phyloP scores from a whole-genome alignment of 352 stramenopile genomes.

The Phytophthora tubulina region DNA sequence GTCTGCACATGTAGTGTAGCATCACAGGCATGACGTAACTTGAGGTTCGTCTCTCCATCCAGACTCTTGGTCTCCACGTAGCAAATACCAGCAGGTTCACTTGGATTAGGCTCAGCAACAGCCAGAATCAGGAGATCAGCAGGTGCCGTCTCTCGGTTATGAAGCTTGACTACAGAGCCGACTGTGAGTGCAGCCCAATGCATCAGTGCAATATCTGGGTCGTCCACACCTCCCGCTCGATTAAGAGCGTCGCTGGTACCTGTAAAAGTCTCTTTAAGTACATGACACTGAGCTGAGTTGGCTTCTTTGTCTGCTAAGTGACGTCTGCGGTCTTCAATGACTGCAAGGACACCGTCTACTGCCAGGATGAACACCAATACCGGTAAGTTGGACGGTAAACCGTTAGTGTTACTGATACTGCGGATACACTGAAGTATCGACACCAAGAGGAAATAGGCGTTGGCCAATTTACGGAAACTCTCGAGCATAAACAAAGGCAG shows the following conservation, averaged over 20 bases:
- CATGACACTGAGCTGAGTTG: conserved; percentile 77
- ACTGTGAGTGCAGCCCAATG: conserved; percentile 84
- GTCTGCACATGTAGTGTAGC: conserved; percentile 59
- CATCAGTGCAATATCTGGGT: conserved; percentile 61
- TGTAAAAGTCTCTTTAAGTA: conserved; percentile 63
- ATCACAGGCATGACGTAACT: conserved; percentile 80
- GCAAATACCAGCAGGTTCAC: conserved; percentile 74
- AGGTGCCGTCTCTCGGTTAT: conserved; percentile 81
- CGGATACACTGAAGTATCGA: conserved; percentile 85
- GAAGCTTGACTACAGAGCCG: conserved; percentile 83
- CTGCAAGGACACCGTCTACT: conserved; percentile 86
- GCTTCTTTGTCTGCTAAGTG: conserved; percentile 85
- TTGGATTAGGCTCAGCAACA: conserved; percentile 73
- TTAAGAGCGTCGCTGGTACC: conserved; percentile 40
- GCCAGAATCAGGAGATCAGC: conserved; percentile 89
- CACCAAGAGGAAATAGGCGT: conserved; percentile 94
- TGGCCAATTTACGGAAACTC: conserved; percentile 88
- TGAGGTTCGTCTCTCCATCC: conserved; percentile 93
- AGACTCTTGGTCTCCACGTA: conserved; percentile 92
- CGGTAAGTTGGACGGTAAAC: conserved; percentile 81
- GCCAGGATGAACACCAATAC: conserved; percentile 92
- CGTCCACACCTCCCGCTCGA: conserved; percentile 38
- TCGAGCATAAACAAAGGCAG: conserved; percentile 91
- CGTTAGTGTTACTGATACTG: conserved; percentile 86
- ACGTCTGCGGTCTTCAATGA: conserved; percentile 86